A percentile compares a stretch with the other conserved stretches of the same genome.
Conservation (phyloP, 139 green algal species). For the Chlorella sp. region DNA sequence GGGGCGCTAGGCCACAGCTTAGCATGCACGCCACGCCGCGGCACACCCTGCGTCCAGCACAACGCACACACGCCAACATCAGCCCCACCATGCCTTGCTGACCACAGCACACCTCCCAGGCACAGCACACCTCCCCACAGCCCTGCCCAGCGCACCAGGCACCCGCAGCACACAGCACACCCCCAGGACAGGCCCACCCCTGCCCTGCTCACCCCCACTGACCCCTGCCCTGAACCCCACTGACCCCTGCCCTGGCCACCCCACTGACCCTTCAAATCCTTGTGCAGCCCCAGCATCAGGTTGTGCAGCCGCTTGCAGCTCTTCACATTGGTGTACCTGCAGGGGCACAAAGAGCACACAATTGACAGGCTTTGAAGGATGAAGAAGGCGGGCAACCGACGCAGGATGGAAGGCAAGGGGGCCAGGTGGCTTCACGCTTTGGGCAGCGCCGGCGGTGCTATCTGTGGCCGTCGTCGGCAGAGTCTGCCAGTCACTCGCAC, state of each 20-base stretch:
- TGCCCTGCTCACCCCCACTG: neutral
- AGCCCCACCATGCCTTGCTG: neutral
- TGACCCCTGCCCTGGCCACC: neutral
- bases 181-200: neutral
- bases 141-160: neutral
- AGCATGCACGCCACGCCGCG: neutral
- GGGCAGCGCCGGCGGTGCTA: too few relatives aligned
- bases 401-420: neutral
- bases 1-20: neutral
- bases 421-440: neutral
- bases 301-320: constrained; percentile 46
- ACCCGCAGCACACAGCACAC: too few relatives aligned
- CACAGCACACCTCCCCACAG: neutral
- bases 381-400: neutral
- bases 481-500: neutral
- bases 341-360: neutral
- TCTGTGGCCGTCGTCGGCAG: neutral
- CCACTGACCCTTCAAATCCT: constrained; percentile 9
- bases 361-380: neutral
- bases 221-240: neutral
- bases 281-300: constrained; percentile 37
- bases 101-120: too few relatives aligned
- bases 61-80: neutral
- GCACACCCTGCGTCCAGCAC: neutral
- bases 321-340: constrained; percentile 49